phyloP scores from a whole-genome alignment of 2,329 filamentous ascomycete species.

The Neonectria magnoliae region DNA sequence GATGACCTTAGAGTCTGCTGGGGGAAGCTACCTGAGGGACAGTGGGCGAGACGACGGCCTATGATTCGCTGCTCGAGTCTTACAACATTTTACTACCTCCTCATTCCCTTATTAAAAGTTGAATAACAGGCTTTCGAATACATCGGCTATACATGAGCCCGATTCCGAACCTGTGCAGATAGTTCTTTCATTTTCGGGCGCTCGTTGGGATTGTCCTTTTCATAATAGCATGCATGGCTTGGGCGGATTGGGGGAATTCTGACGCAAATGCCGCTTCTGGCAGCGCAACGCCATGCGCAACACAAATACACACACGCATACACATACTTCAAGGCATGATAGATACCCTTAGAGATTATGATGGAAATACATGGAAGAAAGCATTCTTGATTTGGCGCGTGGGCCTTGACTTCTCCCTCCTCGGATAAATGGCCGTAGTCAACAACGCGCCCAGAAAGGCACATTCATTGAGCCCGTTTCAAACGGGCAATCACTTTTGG shows the following conservation, averaged over 20 bases:
- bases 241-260: not conserved
- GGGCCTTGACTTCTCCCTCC: not conserved
- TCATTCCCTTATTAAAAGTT: not conserved
- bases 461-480: not conserved
- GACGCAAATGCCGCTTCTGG: not conserved
- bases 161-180: not conserved
- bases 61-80: not conserved
- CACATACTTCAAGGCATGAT: conserved; percentile 6
- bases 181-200: not conserved
- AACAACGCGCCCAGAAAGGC: not conserved
- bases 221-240: not conserved
- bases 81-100: not conserved
- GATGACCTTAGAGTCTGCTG: conserved; percentile 61
- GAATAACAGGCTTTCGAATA: no score
- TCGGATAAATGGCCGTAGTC: not conserved
- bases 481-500: not conserved
- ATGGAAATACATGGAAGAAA: conserved; percentile 5
- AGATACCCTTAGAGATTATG: conserved; percentile 21
- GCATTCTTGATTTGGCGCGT: conserved; percentile 1
- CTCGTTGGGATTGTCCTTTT: not conserved
- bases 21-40: conserved; percentile 48
- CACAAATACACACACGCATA: not conserved
- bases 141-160: not conserved
- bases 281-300: not conserved
- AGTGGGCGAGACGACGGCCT: not conserved